These are phyloP conservation scores for Fraxinus baroniana DNA, from an alignment of 305 asterid genomes.

Conservation along the genomic window DNA sequence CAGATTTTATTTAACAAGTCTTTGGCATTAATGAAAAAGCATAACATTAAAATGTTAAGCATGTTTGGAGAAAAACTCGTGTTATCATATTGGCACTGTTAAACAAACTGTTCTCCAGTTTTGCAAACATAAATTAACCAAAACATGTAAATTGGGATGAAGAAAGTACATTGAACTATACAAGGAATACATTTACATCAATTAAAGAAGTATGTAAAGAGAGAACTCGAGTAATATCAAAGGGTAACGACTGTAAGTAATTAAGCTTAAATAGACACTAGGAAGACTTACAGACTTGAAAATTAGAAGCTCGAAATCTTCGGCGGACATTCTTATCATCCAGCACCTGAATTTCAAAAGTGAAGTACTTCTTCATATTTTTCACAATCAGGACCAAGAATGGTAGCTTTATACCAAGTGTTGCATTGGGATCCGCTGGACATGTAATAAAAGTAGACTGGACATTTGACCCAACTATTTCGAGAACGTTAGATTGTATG, in stretches of 20 bases:
- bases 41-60: not conserved
- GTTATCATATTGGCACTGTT: not conserved
- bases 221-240: not conserved
- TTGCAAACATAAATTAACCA: not conserved
- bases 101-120: not conserved
- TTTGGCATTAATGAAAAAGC: not conserved
- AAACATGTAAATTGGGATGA: not conserved
- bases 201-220: not conserved
- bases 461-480: conserved; percentile 75
- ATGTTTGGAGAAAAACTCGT: not conserved
- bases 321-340: conserved; percentile 97
- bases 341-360: conserved; percentile 94
- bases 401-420: conserved; percentile 94
- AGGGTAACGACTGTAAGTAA: conserved; percentile 6
- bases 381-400: conserved; percentile 87
- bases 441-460: conserved; percentile 86
- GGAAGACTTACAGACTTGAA: conserved; percentile 93
- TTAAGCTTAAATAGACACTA: conserved; percentile 23
- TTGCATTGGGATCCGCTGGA: conserved; percentile 94
- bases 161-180: not conserved
- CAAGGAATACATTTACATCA: conserved; percentile 3
- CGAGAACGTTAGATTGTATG: conserved; percentile 88
- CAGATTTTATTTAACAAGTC: not conserved
- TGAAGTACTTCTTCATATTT: conserved; percentile 85
- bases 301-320: conserved; percentile 94